Conservation (phyloP, 2,329 filamentous ascomycete genomes). For the Cladobotryum protrusum region DNA sequence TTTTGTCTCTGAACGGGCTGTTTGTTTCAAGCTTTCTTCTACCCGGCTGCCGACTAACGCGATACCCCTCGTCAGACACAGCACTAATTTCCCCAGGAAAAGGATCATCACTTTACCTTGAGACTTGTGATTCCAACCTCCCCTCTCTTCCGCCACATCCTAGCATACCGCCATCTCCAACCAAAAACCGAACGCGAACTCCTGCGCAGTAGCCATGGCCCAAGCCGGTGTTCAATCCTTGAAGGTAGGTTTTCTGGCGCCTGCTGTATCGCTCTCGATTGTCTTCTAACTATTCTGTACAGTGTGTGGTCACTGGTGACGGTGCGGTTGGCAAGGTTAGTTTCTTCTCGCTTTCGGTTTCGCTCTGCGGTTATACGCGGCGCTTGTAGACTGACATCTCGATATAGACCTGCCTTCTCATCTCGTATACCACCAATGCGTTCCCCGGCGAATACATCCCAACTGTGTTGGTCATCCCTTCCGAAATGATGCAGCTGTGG, state of each 20-base stretch:
- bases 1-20: neutral
- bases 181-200: conserved; percentile 12
- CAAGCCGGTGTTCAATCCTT: conserved; percentile 79
- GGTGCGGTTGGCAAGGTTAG: conserved; percentile 95
- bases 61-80: neutral
- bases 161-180: conserved; percentile 5
- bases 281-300: conserved; percentile 21
- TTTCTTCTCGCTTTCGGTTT: conserved; percentile 9
- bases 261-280: conserved; percentile 7
- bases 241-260: conserved; percentile 55
- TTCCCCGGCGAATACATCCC: conserved; percentile 99
- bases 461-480: conserved; percentile 67
- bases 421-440: conserved; percentile 98
- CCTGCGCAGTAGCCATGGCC: conserved; percentile 51
- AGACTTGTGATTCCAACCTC: neutral
- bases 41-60: neutral
- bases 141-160: neutral
- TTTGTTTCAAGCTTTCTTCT: neutral
- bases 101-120: neutral
- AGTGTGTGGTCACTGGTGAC: conserved; percentile 99
- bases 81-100: neutral
- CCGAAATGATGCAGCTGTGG: conserved; percentile 8
- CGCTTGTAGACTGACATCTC: conserved; percentile 14
- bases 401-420: conserved; percentile 87
- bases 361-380: neutral